Percentiles rank a stretch among this genome's conserved stretches.
These are phyloP conservation scores for Ananas comosus DNA, from an alignment of 176 grass and related monocot genomes.

Conservation along the genomic window DNA sequence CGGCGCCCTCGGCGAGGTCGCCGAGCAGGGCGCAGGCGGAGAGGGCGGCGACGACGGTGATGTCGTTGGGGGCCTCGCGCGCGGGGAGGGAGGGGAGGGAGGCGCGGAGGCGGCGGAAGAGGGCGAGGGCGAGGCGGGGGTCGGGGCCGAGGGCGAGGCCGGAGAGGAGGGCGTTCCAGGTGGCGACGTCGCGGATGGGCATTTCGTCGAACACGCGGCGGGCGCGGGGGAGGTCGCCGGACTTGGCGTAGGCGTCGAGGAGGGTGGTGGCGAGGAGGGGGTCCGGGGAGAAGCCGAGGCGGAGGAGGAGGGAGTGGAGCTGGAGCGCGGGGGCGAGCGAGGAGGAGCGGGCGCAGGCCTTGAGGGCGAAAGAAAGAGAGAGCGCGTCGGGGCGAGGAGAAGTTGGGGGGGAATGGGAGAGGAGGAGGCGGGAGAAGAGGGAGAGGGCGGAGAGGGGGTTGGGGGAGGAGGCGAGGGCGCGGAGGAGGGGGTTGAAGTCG, in stretches of 20 bases:
- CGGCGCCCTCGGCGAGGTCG: conserved; percentile 25
- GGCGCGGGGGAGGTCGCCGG: conserved; percentile 22
- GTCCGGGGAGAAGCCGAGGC: conserved; percentile 38
- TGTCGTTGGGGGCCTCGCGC: conserved; percentile 46
- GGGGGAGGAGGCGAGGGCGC: conserved; percentile 42
- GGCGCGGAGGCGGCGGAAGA: conserved; percentile 44
- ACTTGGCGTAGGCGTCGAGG: conserved; percentile 65
- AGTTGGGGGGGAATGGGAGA: not conserved
- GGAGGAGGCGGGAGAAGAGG: conserved; percentile 37
- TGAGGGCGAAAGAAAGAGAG: conserved; percentile 9
- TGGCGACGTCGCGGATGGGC: conserved; percentile 42
- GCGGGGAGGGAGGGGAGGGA: conserved; percentile 24
- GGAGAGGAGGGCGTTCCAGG: conserved; percentile 70
- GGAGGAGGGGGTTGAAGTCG: conserved; percentile 60
- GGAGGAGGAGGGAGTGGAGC: conserved; percentile 52
- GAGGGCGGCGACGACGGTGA: conserved; percentile 49
- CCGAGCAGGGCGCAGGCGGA: conserved; percentile 66
- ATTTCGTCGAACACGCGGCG: conserved; percentile 74
- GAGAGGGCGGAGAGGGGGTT: conserved; percentile 44
- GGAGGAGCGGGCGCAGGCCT: conserved; percentile 14
- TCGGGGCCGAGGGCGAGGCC: conserved; percentile 49
- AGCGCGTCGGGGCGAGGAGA: conserved; percentile 6
- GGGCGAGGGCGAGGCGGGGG: conserved; percentile 34
- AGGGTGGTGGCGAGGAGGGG: conserved; percentile 55
- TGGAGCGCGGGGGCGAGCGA: conserved; percentile 32